phyloP scores from a whole-genome alignment of 2,329 filamentous ascomycete species.

The Iodosphaeria phyllophila region DNA sequence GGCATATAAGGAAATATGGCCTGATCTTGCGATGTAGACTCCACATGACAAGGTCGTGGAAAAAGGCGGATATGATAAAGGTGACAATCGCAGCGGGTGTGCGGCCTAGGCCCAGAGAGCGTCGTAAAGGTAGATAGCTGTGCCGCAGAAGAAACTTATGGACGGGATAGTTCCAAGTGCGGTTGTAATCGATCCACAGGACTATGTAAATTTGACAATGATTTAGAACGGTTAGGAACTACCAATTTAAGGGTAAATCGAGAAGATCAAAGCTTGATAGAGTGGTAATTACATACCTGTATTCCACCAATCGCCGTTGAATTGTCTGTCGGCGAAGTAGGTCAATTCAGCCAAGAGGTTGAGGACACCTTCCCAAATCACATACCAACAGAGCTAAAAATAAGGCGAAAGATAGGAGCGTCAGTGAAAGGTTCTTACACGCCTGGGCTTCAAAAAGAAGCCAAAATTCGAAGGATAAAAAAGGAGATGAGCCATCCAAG shows the following conservation, averaged over 20 bases:
- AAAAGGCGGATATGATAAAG: constrained; percentile 50
- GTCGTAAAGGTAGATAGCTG: constrained; percentile 64
- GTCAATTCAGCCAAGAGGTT: constrained; percentile 65
- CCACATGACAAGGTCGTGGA: constrained; percentile 66
- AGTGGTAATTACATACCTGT: constrained; percentile 17
- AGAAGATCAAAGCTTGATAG: too few relatives aligned
- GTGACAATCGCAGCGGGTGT: constrained; percentile 57
- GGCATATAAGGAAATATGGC: constrained; percentile 53
- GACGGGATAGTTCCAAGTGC: constrained; percentile 66
- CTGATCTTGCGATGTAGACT: constrained; percentile 62
- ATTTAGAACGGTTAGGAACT: background rate
- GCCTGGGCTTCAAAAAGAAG: too few relatives aligned
- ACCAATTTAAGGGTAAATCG: background rate
- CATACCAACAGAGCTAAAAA: constrained; percentile 49
- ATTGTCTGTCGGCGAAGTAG: constrained; percentile 57
- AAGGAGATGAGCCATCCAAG: too few relatives aligned
- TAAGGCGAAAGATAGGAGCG: too few relatives aligned
- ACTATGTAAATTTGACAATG: constrained; percentile 13
- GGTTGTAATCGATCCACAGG: constrained; percentile 59
- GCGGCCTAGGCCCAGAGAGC: constrained; percentile 50
- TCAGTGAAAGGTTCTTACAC: too few relatives aligned
- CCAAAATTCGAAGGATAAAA: too few relatives aligned
- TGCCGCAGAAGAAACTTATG: constrained; percentile 63
- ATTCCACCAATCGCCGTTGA: constrained; percentile 50
- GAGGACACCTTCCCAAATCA: constrained; percentile 61